A percentile compares a stretch with the other conserved stretches of the same genome.
These are phyloP conservation scores for Aureobasidium zeae DNA, from an alignment of 2,329 filamentous ascomycete genomes.

Conservation along the genomic window DNA sequence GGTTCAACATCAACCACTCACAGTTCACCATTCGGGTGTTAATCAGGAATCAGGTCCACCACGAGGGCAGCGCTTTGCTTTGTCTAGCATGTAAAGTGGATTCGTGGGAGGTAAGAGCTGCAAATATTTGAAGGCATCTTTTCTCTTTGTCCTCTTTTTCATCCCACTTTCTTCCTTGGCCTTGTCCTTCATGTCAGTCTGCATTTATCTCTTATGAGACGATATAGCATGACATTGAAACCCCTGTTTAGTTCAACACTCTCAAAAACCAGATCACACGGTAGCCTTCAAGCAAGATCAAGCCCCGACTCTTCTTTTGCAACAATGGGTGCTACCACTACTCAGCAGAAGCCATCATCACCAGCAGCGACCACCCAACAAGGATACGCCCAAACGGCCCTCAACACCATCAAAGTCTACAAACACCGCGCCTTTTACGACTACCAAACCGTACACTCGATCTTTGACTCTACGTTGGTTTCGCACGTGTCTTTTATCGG, in stretches of 20 bases:
- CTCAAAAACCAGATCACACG: background rate
- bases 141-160: background rate
- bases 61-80: background rate
- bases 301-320: too few relatives aligned
- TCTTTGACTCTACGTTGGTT: constrained; percentile 12
- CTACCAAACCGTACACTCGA: constrained; percentile 13
- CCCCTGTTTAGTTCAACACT: background rate
- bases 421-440: constrained; percentile 13
- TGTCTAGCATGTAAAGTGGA: background rate
- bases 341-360: background rate
- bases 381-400: constrained; percentile 4
- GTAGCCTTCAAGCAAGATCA: background rate
- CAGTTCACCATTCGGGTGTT: background rate
- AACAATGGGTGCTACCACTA: constrained; percentile 12
- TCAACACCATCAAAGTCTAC: constrained; percentile 16
- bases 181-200: background rate
- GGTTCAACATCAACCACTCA: background rate
- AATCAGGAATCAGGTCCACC: background rate
- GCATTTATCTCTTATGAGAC: background rate
- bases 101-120: background rate
- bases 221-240: too few relatives aligned
- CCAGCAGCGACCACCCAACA: too few relatives aligned
- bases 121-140: background rate
- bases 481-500: constrained; percentile 14
- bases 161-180: too few relatives aligned